phyloP scores from a whole-genome alignment of 73 alveolate species.

The Durusdinium trenchii region DNA sequence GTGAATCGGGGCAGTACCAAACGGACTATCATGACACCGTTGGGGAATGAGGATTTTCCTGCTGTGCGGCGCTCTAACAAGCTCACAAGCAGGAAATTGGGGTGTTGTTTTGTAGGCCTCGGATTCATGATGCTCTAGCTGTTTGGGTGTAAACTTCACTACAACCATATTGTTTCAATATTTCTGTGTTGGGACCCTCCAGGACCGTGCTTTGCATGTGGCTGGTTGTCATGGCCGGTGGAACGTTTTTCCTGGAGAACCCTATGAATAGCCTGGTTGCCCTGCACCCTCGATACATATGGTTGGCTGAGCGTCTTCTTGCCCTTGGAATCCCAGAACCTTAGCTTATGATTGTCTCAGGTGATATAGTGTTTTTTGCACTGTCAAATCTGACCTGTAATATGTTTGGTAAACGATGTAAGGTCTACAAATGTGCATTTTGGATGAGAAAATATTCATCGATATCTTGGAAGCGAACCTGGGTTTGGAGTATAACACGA shows the following conservation, averaged over 20 bases:
- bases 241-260: constrained; percentile 18
- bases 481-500: not conserved
- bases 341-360: not conserved
- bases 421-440: constrained; percentile 14
- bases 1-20: not conserved
- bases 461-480: constrained; percentile 25
- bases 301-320: not conserved
- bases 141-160: not conserved
- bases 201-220: not conserved
- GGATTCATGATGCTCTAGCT: not conserved
- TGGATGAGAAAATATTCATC: constrained; percentile 10
- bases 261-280: constrained; percentile 2
- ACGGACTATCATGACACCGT: not conserved
- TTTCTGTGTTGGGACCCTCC: not conserved
- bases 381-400: no score
- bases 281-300: not conserved
- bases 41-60: not conserved
- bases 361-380: not conserved
- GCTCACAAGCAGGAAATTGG: not conserved
- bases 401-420: not conserved
- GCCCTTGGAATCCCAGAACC: not conserved
- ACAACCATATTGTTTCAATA: not conserved
- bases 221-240: not conserved
- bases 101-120: not conserved
- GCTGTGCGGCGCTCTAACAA: constrained; percentile 12